Evolutionary conservation across 345 rosid genomes (phyloP), one percentile per base, ranked within the genome.

Genomic region (Stellera chamaejasme): DNA sequence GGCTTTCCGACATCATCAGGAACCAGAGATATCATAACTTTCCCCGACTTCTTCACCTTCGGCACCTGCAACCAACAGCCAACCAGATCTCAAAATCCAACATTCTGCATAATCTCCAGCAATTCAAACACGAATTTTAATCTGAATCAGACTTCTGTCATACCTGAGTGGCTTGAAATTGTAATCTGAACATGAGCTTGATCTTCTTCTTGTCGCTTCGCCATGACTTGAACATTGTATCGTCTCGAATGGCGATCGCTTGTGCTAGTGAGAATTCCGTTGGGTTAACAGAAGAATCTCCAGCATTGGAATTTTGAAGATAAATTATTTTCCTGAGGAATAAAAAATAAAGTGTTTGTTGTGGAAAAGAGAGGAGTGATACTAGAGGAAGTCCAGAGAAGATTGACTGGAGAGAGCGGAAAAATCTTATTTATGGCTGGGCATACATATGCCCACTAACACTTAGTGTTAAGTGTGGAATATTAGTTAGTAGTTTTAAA

Each of bases 151-250:
- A 66, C 43, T 19, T 19, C 23, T 19, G 23, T 56, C 52, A 52
- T 69, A 89, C 99, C 97, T 94, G 96, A 68, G 97, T 90, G 27
- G 83, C 96, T 74, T 83, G 99, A 68, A 94, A 90, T 79, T 83
- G 92, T 71, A 94, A 71, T 71, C 75, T 81, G 82, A 90, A 87
- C 52, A 90, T 85, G 41, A 79, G 77, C 72, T 90, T 94, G 95
- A 90, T 76, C 83, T 83, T 90, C 74, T 72, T 82, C 95, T 83
- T 87, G 74, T 85, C 85, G 67, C 79, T 83, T 71, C 84, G 76
- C 96, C 97, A 83, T 62, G 99, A 71, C 84, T 80, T 80, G 62
- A 94, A 94, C 99, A 94, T 82, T 55, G 69, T 71, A 72, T 72
- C 60, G 66, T 56, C 55, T 19, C 55, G 47, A 56, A 52, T 28